A percentile compares a stretch with the other conserved stretches of the same genome.
Conservation (phyloP, 106 monocot genomes). For the Phalaenopsis aphrodite region DNA sequence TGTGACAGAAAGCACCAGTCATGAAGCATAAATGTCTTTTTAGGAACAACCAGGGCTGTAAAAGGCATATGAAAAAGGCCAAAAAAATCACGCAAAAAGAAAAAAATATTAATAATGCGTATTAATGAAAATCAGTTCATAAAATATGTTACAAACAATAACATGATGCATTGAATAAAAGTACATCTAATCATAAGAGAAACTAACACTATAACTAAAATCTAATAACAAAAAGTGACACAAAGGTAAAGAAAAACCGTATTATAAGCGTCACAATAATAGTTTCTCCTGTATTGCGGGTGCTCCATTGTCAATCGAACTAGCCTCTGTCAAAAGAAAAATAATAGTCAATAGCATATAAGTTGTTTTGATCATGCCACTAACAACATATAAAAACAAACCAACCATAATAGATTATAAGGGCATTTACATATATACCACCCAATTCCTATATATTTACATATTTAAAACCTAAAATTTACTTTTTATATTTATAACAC, state of each 20-base stretch:
- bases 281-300: background rate
- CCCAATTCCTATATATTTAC: background rate
- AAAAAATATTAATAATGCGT: background rate
- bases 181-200: background rate
- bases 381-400: background rate
- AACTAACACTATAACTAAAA: background rate
- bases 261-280: background rate
- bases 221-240: background rate
- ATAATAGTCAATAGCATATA: background rate
- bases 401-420: background rate
- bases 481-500: too few species aligned
- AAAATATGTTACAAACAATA: background rate
- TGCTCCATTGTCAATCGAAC: conserved; percentile 8
- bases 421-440: too few species aligned
- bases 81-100: background rate
- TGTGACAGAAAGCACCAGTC: background rate
- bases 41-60: background rate
- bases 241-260: background rate
- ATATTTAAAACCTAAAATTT: background rate
- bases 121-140: background rate
- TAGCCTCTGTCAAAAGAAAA: background rate
- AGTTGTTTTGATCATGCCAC: background rate
- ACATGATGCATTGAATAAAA: background rate
- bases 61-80: background rate
- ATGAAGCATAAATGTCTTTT: background rate